Conservation (phyloP, 495 filamentous ascomycete species). For the Daldinia loculata region DNA sequence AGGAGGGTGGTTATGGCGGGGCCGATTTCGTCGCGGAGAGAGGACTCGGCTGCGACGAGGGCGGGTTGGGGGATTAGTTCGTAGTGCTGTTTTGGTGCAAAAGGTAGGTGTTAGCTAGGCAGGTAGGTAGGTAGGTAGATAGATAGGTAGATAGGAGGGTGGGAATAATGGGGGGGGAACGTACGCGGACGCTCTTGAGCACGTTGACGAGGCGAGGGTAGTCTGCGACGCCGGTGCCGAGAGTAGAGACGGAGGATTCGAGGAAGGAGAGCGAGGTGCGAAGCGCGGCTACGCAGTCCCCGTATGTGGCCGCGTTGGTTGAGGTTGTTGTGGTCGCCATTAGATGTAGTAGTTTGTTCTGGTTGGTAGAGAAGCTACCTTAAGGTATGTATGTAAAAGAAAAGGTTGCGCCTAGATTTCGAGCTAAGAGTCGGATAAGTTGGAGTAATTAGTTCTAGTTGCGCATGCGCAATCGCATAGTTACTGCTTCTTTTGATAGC, state of each 20-base stretch:
- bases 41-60: conserved; percentile 57
- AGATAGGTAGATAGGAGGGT: not conserved
- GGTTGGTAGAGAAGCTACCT: too few relatives aligned
- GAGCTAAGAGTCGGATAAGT: too few relatives aligned
- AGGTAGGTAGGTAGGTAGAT: not conserved
- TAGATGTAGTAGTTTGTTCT: not conserved
- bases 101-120: not conserved
- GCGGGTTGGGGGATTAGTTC: conserved; percentile 61
- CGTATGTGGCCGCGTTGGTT: conserved; percentile 47
- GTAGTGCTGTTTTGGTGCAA: conserved; percentile 52
- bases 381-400: too few relatives aligned
- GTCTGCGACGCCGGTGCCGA: conserved; percentile 56
- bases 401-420: too few relatives aligned
- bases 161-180: conserved; percentile 14
- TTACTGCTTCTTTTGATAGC: not conserved
- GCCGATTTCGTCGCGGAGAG: conserved; percentile 60
- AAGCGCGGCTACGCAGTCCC: conserved; percentile 57
- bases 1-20: conserved; percentile 57
- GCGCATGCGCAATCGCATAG: not conserved
- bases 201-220: conserved; percentile 56
- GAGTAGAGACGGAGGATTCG: conserved; percentile 58
- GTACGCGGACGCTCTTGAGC: conserved; percentile 59
- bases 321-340: conserved; percentile 39
- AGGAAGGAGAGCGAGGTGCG: conserved; percentile 61
- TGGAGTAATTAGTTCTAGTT: not conserved